Evolutionary conservation across 1,284 basidiomycete genomes (phyloP), one percentile per base, ranked within the genome.

Genomic region (Cutaneotrichosporon dermatis): DNA sequence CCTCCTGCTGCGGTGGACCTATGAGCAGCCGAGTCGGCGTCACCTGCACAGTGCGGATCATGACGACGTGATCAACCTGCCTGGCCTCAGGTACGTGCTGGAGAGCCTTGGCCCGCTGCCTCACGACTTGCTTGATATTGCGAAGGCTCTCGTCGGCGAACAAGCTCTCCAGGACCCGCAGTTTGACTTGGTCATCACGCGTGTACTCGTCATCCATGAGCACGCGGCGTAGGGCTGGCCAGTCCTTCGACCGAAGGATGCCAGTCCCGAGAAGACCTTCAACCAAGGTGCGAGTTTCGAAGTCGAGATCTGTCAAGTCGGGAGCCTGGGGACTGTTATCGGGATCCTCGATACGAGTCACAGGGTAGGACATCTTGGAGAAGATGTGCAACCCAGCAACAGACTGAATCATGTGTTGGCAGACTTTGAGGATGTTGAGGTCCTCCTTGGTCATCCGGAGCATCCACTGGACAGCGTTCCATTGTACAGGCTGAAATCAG

Each of bases 1-100:
- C 70, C 61, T 79, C 76, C 44, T 70, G 70, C 43, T 73, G 70
- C 0, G 72, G 71, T 1, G 76, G 75, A 39, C 70, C 67, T 16
- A 79, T 67, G 8, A 79, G 65, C 2, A 79, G 55, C 6, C 76
- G 68, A 0, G 76, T 78, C 0, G 78, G 78, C 0, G 76, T 79
- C 4, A 79, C 72, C 16, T 72, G 65, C 1, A 75, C 71, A 0
- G 72, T 73, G 0, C 74, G 69, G 44, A 79, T 70, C 44, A 70
- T 63, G 10, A 76, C 72, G 1, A 75, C 58, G 54, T 79, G 76
- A 12, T 66, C 49, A 4, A 64, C 59, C 8, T 25, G 54, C n/a
- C 58, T 54, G 10, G 16, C 10, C 7, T 51, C 8, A 8, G 49
- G 50, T 0, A 40, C 11, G 15, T 39, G 15, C n/a, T 12, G 40